Percentiles rank a stretch among this genome's conserved stretches.
phyloP scores from a whole-genome alignment of 2,329 filamentous ascomycete genomes.

The Waltergamsia citrina region DNA sequence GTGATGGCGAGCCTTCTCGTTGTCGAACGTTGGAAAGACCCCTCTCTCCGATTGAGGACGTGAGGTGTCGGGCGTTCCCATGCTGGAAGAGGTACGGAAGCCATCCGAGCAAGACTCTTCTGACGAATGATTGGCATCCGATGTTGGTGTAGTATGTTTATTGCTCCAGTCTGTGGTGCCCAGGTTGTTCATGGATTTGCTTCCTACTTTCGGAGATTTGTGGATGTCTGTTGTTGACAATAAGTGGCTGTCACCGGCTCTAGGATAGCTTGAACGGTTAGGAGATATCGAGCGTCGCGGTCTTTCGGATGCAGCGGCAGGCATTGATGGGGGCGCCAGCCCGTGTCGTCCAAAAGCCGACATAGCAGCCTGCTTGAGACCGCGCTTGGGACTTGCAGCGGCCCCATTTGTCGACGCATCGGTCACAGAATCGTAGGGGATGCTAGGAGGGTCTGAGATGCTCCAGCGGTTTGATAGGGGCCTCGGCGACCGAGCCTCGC shows the following conservation, averaged over 20 bases:
- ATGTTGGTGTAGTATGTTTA: neutral
- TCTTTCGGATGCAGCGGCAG: neutral
- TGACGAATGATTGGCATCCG: conserved; percentile 18
- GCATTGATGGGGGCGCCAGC: neutral
- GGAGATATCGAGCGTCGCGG: neutral
- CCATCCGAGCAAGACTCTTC: conserved; percentile 28
- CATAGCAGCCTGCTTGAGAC: conserved; percentile 23
- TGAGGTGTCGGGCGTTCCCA: conserved; percentile 29
- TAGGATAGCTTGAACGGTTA: too few relatives aligned
- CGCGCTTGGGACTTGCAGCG: conserved; percentile 15
- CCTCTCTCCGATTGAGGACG: conserved; percentile 29
- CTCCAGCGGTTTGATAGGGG: neutral
- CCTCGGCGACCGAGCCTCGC: neutral
- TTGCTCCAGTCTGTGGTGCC: conserved; percentile 6
- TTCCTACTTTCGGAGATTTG: neutral
- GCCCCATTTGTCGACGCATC: conserved; percentile 7
- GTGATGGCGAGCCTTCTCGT: neutral
- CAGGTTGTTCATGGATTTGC: neutral
- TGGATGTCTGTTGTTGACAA: neutral
- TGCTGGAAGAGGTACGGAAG: conserved; percentile 21
- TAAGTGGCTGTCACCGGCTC: too few relatives aligned
- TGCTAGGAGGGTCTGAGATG: conserved; percentile 13
- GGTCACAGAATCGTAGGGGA: conserved; percentile 15
- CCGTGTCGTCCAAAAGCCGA: conserved; percentile 14
- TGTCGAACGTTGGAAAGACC: conserved; percentile 8